Percentiles rank a stretch among this genome's conserved stretches.
These are phyloP conservation scores for Canavalia ensiformis DNA, from an alignment of 306 rosid genomes.

Conservation along the genomic window DNA sequence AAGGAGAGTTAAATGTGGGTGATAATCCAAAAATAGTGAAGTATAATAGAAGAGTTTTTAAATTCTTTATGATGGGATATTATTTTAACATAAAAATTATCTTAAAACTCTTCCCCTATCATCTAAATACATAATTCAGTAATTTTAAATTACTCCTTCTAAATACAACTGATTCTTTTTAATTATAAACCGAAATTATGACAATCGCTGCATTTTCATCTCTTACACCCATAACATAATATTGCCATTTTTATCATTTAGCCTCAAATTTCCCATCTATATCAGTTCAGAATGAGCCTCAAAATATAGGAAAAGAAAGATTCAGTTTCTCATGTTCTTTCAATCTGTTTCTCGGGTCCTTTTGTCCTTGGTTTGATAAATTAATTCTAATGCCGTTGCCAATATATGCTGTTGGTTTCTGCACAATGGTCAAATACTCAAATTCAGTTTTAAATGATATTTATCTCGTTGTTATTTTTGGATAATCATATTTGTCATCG, in stretches of 20 bases:
- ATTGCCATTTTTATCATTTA: neutral
- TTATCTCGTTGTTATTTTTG: neutral
- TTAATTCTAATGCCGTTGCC: neutral
- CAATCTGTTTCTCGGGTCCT: neutral
- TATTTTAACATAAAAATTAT: too few relatives aligned
- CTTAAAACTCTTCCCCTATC: too few relatives aligned
- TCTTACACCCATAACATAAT: neutral
- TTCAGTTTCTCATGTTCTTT: conserved; percentile 6
- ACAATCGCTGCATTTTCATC: neutral
- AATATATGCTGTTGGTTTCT: neutral
- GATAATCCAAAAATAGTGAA: too few relatives aligned
- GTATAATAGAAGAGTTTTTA: too few relatives aligned
- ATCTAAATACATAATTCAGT: too few relatives aligned
- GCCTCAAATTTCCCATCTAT: neutral
- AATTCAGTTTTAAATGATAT: neutral
- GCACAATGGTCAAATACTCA: neutral
- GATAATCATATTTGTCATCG: neutral
- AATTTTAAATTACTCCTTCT: too few relatives aligned
- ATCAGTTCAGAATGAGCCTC: neutral
- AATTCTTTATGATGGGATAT: too few relatives aligned
- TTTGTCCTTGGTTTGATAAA: neutral
- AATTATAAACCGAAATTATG: conserved; percentile 8
- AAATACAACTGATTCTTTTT: neutral
- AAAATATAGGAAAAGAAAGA: neutral
- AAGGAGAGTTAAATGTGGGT: too few relatives aligned